Conservation (phyloP, 768 basidiomycete species). For the Chalciporus pseudorubinellus region DNA sequence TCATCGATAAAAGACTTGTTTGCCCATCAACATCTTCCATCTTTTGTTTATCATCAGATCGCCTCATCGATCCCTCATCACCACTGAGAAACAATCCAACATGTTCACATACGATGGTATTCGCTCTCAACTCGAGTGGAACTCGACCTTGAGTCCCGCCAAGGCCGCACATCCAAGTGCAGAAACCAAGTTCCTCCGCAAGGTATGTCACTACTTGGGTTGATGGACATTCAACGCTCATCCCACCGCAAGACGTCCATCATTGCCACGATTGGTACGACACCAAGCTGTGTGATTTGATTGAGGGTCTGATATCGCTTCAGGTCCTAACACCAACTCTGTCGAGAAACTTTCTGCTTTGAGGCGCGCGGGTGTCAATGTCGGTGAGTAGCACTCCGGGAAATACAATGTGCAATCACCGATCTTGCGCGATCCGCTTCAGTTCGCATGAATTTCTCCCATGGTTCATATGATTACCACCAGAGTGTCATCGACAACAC, state of each 20-base stretch:
- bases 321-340: constrained; percentile 92
- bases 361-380: constrained; percentile 91
- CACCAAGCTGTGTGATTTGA: not conserved
- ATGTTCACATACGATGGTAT: constrained; percentile 62
- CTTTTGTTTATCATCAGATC: not conserved
- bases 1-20: constrained; percentile 18
- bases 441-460: constrained; percentile 99
- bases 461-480: constrained; percentile 98
- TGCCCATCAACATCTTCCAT: constrained; percentile 10
- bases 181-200: constrained; percentile 84
- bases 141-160: constrained; percentile 73
- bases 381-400: constrained; percentile 59
- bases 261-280: constrained; percentile 94
- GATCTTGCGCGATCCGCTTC: constrained; percentile 7
- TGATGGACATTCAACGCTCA: constrained; percentile 1
- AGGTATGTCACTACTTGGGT: constrained; percentile 50
- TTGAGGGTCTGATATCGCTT: constrained; percentile 9
- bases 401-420: not conserved
- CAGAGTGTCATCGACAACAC: constrained; percentile 99
- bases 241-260: constrained; percentile 75
- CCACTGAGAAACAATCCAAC: constrained; percentile 8
- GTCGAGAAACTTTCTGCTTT: constrained; percentile 85
- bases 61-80: constrained; percentile 9
- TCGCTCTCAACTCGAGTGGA: constrained; percentile 91
- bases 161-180: constrained; percentile 70